These are phyloP conservation scores for Didymella pinodella DNA, from an alignment of 2,329 filamentous ascomycete species.

Conservation along the genomic window DNA sequence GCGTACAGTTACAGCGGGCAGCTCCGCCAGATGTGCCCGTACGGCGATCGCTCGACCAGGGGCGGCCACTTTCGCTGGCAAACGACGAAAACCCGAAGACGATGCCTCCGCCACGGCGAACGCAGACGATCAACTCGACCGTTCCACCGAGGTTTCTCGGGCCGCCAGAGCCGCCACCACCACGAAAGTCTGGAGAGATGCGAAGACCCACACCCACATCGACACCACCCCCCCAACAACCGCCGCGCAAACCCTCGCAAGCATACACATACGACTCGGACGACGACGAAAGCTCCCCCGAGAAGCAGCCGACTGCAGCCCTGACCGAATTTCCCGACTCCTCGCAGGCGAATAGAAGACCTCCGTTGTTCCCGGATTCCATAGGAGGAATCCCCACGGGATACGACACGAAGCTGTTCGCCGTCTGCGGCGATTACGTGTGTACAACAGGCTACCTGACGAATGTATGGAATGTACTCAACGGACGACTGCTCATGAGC, in stretches of 20 bases:
- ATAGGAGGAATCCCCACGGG: conserved; percentile 80
- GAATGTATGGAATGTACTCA: conserved; percentile 83
- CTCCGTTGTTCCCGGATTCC: conserved; percentile 76
- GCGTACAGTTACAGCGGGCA: conserved; percentile 43
- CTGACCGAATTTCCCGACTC: conserved; percentile 79
- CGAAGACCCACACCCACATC: conserved; percentile 35
- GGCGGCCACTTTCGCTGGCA: conserved; percentile 36
- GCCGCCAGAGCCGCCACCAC: conserved; percentile 46
- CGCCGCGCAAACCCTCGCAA: conserved; percentile 24
- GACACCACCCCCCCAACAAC: conserved; percentile 18
- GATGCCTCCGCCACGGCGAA: conserved; percentile 47
- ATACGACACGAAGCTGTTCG: conserved; percentile 86
- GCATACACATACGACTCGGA: conserved; percentile 58
- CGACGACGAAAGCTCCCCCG: conserved; percentile 52
- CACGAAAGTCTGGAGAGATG: conserved; percentile 47
- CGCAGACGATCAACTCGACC: conserved; percentile 37
- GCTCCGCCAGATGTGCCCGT: conserved; percentile 45
- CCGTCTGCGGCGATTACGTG: conserved; percentile 85
- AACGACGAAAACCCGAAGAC: conserved; percentile 40
- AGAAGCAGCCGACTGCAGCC: conserved; percentile 62
- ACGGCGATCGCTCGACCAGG: conserved; percentile 48
- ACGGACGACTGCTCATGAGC: conserved; percentile 82
- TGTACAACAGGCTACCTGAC: conserved; percentile 89
- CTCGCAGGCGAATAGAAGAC: conserved; percentile 82
- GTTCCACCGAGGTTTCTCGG: conserved; percentile 35